A percentile compares a stretch with the other conserved stretches of the same genome.
Conservation (phyloP, 805 yeast genomes). For the Tetrapisispora taiwanensis region DNA sequence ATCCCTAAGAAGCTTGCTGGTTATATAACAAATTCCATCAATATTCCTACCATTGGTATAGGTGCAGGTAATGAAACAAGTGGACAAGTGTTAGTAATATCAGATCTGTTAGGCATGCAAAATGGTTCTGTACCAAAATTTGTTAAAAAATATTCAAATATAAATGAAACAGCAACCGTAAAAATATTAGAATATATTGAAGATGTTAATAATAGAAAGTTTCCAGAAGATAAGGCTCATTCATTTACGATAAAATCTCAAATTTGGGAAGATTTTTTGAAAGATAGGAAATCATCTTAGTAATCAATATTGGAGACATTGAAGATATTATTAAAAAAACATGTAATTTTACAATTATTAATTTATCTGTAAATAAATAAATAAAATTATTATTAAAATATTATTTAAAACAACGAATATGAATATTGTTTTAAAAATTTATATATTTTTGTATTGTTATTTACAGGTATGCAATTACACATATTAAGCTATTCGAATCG, state of each 20-base stretch:
- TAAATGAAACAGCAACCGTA: constrained; percentile 37
- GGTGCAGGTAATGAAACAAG: constrained; percentile 83
- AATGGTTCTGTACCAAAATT: constrained; percentile 55
- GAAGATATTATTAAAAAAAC: too few relatives aligned
- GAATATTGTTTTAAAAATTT: too few relatives aligned
- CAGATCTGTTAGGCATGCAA: constrained; percentile 72
- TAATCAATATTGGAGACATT: background rate
- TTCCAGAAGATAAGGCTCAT: constrained; percentile 55
- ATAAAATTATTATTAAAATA: too few relatives aligned
- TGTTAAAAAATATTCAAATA: constrained; percentile 56
- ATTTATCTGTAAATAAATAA: background rate
- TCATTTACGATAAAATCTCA: constrained; percentile 62
- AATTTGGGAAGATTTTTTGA: constrained; percentile 31
- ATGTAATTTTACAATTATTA: background rate
- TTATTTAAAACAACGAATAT: too few relatives aligned
- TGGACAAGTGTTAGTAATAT: constrained; percentile 85
- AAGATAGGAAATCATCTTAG: background rate
- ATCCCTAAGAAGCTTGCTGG: constrained; percentile 66
- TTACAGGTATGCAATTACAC: background rate
- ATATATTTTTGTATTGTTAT: background rate
- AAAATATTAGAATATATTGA: constrained; percentile 45
- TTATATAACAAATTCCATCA: constrained; percentile 47
- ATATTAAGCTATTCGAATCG: constrained; percentile 27
- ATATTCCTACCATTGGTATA: constrained; percentile 84
- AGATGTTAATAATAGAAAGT: constrained; percentile 47